These are phyloP conservation scores for Trichoderma koningii DNA, from an alignment of 2,329 filamentous ascomycete genomes.

Conservation along the genomic window DNA sequence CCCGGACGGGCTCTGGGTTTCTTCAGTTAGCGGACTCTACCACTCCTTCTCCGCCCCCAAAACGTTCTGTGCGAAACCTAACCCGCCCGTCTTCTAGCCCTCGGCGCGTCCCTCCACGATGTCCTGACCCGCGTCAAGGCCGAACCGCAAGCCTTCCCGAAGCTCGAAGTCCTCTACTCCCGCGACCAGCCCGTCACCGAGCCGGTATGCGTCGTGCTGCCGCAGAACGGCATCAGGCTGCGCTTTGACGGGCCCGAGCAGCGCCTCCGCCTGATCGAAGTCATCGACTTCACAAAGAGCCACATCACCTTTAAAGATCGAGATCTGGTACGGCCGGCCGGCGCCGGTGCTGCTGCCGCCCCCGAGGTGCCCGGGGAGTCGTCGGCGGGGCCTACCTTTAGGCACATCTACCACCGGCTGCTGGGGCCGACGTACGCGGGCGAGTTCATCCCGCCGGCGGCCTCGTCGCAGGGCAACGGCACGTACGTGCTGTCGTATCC, in stretches of 20 bases:
- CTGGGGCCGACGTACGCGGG: constrained; percentile 92
- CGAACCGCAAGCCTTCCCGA: constrained; percentile 78
- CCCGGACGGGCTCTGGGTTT: constrained; percentile 69
- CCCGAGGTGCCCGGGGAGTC: constrained; percentile 39
- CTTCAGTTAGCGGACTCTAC: constrained; percentile 43
- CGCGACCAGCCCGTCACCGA: constrained; percentile 71
- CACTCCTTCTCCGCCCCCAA: too few relatives aligned
- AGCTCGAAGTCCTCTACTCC: constrained; percentile 81
- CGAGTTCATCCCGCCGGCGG: constrained; percentile 75
- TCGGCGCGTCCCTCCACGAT: constrained; percentile 90
- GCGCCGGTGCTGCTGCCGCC: constrained; percentile 38
- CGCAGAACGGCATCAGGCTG: constrained; percentile 82
- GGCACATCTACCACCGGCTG: constrained; percentile 89
- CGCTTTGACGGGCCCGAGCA: constrained; percentile 95
- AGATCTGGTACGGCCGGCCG: constrained; percentile 70
- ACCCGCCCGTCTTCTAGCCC: constrained; percentile 55
- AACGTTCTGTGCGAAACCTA: background rate
- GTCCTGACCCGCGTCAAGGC: constrained; percentile 84
- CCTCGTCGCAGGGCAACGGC: constrained; percentile 55
- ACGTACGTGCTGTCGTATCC: constrained; percentile 93
- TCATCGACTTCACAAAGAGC: constrained; percentile 85
- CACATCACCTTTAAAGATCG: constrained; percentile 78
- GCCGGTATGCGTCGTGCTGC: constrained; percentile 74
- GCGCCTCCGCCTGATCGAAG: constrained; percentile 84
- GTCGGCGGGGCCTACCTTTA: constrained; percentile 69